phyloP scores from a whole-genome alignment of 2,329 filamentous ascomycete genomes.

The Pyricularia grisea region DNA sequence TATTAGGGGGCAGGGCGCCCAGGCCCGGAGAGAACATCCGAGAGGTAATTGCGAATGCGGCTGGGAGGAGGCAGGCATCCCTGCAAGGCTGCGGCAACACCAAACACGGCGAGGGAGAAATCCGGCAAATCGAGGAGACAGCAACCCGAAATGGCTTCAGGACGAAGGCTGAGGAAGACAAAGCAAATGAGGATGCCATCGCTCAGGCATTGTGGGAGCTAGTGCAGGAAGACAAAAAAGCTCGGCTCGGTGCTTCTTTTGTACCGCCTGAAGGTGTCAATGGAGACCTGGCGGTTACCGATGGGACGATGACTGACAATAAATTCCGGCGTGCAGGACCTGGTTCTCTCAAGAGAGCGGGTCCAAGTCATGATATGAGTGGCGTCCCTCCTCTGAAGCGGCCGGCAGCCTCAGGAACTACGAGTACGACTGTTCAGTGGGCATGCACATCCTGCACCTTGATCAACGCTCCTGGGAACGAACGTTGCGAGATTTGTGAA shows the following conservation, averaged over 20 bases:
- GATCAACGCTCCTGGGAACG: constrained; percentile 6
- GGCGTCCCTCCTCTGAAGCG: constrained; percentile 5
- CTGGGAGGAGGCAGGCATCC: constrained; percentile 56
- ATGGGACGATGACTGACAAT: background rate
- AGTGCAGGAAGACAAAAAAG: constrained; percentile 66
- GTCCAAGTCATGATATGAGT: background rate
- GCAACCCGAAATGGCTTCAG: constrained; percentile 66
- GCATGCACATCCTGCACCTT: constrained; percentile 47
- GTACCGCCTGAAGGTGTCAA: constrained; percentile 32
- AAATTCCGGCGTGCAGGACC: background rate
- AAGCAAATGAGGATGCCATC: constrained; percentile 81
- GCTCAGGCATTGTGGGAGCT: constrained; percentile 79
- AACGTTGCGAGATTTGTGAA: constrained; percentile 41
- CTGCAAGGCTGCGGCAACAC: constrained; percentile 65
- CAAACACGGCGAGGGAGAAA: constrained; percentile 60
- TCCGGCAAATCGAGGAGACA: constrained; percentile 52
- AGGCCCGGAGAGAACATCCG: constrained; percentile 58
- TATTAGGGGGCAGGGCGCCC: constrained; percentile 54
- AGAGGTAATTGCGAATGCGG: constrained; percentile 61
- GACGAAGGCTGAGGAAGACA: constrained; percentile 79
- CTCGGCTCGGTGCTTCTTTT: constrained; percentile 45
- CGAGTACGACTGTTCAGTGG: constrained; percentile 25
- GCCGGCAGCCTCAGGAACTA: constrained; percentile 9
- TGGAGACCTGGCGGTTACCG: constrained; percentile 3
- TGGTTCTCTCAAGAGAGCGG: background rate